Conservation (phyloP, 2,329 filamentous ascomycete species). For the Talaromyces sp. region DNA sequence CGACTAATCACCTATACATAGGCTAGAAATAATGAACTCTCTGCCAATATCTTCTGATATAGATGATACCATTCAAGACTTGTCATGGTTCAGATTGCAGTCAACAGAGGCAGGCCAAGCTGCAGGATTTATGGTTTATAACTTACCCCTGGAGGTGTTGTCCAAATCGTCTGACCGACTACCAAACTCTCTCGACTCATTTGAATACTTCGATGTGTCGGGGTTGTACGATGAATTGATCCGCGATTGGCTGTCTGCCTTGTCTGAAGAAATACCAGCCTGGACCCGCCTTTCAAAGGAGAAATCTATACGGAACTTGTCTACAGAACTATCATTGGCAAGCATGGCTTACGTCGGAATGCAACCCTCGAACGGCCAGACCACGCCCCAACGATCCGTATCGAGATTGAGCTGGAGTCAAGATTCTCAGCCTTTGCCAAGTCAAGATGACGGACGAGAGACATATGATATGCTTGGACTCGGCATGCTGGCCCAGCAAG, state of each 20-base stretch:
- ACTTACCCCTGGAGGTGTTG: conserved; percentile 16
- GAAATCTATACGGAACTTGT: conserved; percentile 29
- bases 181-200: conserved; percentile 11
- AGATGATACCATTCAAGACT: conserved; percentile 27
- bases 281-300: conserved; percentile 35
- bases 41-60: conserved; percentile 29
- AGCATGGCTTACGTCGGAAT: conserved; percentile 22
- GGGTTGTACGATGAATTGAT: conserved; percentile 32
- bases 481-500: conserved; percentile 1
- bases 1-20: conserved; percentile 14
- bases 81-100: conserved; percentile 22
- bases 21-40: conserved; percentile 27
- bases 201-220: conserved; percentile 16
- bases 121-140: conserved; percentile 14
- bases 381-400: neutral
- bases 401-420: neutral
- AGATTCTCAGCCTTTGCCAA: neutral
- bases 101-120: conserved; percentile 1
- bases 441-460: neutral
- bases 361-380: neutral
- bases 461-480: conserved; percentile 2
- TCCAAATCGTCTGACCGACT: neutral
- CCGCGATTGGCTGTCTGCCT: conserved; percentile 30
- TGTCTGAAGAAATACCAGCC: conserved; percentile 29
- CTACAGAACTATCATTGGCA: conserved; percentile 32